Evolutionary conservation across 2,329 filamentous ascomycete genomes (phyloP).

Genomic region (Ophiostoma sp.): DNA sequence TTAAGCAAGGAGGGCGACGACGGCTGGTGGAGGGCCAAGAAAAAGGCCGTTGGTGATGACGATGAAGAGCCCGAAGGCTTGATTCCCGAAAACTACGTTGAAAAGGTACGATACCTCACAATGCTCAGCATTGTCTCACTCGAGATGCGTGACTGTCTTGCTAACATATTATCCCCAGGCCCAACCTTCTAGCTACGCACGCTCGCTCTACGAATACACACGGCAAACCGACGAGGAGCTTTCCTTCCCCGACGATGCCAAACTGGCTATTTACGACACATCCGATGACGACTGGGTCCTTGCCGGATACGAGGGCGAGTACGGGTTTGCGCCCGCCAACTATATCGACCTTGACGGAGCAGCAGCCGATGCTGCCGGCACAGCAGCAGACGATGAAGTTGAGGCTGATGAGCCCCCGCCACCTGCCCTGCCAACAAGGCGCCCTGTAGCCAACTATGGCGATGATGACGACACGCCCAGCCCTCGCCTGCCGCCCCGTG

Average conservation of each 20-base stretch:
- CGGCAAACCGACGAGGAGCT: conserved; percentile 97
- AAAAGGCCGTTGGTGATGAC: conserved; percentile 74
- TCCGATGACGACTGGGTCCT: conserved; percentile 96
- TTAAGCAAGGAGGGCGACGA: conserved; percentile 59
- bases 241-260: conserved; percentile 84
- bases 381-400: conserved; percentile 34
- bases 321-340: conserved; percentile 90
- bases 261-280: conserved; percentile 78
- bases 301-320: conserved; percentile 77
- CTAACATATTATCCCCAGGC: conserved; percentile 39
- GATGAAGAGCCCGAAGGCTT: conserved; percentile 87
- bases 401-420: conserved; percentile 39
- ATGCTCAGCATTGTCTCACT: background rate
- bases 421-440: conserved; percentile 43
- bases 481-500: conserved; percentile 38
- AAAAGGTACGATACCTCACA: conserved; percentile 60
- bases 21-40: conserved; percentile 96
- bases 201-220: conserved; percentile 96
- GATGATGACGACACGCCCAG: conserved; percentile 37
- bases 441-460: conserved; percentile 30
- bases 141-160: conserved; percentile 1
- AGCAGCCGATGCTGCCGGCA: conserved; percentile 38
- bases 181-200: conserved; percentile 58
- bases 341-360: conserved; percentile 64
- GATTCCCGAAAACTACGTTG: conserved; percentile 90